Evolutionary conservation across 2,329 filamentous ascomycete genomes (phyloP), one percentile per base, ranked within the genome.

Genomic region (Verticillium albo-atrum): DNA sequence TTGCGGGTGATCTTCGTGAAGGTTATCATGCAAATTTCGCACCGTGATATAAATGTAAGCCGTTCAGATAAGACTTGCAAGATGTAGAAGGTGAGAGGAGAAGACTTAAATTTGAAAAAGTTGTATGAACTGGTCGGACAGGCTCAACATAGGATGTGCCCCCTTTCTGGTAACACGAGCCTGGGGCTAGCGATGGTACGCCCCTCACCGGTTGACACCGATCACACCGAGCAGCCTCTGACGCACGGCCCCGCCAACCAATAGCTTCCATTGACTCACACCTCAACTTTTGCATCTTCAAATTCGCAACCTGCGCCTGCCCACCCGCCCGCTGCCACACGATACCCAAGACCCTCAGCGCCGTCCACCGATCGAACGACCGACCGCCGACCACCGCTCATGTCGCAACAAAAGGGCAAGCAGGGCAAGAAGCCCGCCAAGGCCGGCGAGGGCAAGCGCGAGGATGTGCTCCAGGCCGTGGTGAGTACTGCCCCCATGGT

Each of bases 391-490:
- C 60, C 51, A n/a, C 30, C 20, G n/a, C 26, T 27, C 60, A 82
- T 82, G 80, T 81, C 79, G 65, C 74, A 68, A 67, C 64, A 78
- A 70, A 75, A 78, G 70, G 72, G 74, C 63, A 74, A 78, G 69
- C 82, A 83, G 75, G 77, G 77, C 67, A 85, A 84, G 68, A 84
- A 83, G 70, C 66, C 79, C 61, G 71, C 76, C 66, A 83, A 83
- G 65, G 65, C 75, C 57, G 77, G 77, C 65, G 83, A 86, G 67
- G 75, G 71, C 69, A 85, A 85, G 70, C 76, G 79, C 66, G 83
- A 86, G 65, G 82, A 86, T 70, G 79, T 81, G 62, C 74, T 86
- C 58, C 83, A 86, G 72, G 81, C 81, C 30, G 81, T 84, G 64
- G 80, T 82, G 72, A 63, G 80, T 79, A 25, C 30, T 9, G 27